Base-by-base conservation (phyloP, 345 rosid species). In the Populus pruinosa region DNA sequence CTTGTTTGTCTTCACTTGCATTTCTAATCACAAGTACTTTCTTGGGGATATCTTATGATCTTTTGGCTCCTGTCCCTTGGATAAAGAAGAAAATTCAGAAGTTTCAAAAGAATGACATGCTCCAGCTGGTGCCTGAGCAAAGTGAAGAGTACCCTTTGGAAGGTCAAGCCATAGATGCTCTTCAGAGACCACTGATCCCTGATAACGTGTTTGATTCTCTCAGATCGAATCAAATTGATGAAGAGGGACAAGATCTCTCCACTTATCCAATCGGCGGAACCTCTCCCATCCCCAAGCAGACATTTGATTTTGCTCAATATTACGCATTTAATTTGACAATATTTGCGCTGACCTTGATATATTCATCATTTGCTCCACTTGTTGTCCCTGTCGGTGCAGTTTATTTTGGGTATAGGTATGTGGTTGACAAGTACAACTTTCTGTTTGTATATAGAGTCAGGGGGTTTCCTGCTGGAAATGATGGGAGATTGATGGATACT, bases 371-470 rank as follows among this genome's bases (percentile, higher is more conserved):
- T 68, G 91, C 98, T 67, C 99, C 99, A 8, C 87, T 96, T 2
- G 94, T 92, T 84, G 97, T 93, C 68, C 98, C 98, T 2, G 98
- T 96, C 50, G 99, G 97, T 63, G 94, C 97, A 2, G 84, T 90
- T 79, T 93, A 93, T 83, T 96, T 93, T 59, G 99, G 99, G 79
- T 96, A 96, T 80, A 87, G 98, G 85, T 96, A 93, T 78, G 87
- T 93, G 77, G 99, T 96, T 0, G 98, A 96, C 84, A 93, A 96
- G 83, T 96, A 96, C 88, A 96, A 96, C 87, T 96, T 96, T 85
- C 86, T 96, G 25, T 96, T 90, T 70, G 91, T 93, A 20, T 96
- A 93, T 82, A 88, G 99, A 89, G 99, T 93, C 25, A 85, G 90
- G 5, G 99, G 98, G 20, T 96, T 96, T 81, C 97, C 99, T 76